Evolutionary conservation across 345 rosid genomes (phyloP), one percentile per base, ranked within the genome.

Genomic region (Gossypium mustelinum): DNA sequence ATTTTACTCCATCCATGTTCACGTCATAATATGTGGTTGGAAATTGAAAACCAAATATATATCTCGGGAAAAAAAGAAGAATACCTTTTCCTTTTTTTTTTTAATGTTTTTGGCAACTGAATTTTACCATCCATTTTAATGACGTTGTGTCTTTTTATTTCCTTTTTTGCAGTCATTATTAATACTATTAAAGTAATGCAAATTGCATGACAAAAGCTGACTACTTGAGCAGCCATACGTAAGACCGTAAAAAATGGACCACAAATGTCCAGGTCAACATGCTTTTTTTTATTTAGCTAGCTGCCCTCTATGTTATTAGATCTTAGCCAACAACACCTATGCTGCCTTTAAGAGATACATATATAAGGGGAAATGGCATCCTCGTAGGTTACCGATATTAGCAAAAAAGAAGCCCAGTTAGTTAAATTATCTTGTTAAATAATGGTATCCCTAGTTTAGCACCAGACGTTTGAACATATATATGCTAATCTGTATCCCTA

Each of bases 241-340:
- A 25, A 24, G 41, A 11, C 44, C 24, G 50, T 39, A 16, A 41
- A 65, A 54, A 56, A 55, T 75, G 78, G 73, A 75, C 78, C 66
- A 75, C 78, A 24, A 12, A 16, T n/a, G 39, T 25, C 24, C 68
- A 51, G 43, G 27, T 4, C 72, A 52, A 29, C 59, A 64, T 50
- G 59, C 25, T 69, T 6, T 51, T 69, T 20, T 25, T 3, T 3
- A 14, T 6, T 51, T 50, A 20, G 25, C 14, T 45, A 11, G 59
- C 57, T 25, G 58, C 22, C 59, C 73, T 2, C 45, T 14, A 50
- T n/a, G 22, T 34, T 34, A 34, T 48, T 48, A 20, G 57, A 4
- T n/a, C 43, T 48, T 50, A 45, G 58, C 68, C 48, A 39, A 41
- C 13, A 63, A 63, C 50, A 64, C 43, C 9, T 7, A n/a, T 41